Conservation (phyloP, 371 early-diverging fungal species). For the Mucor sp. region DNA sequence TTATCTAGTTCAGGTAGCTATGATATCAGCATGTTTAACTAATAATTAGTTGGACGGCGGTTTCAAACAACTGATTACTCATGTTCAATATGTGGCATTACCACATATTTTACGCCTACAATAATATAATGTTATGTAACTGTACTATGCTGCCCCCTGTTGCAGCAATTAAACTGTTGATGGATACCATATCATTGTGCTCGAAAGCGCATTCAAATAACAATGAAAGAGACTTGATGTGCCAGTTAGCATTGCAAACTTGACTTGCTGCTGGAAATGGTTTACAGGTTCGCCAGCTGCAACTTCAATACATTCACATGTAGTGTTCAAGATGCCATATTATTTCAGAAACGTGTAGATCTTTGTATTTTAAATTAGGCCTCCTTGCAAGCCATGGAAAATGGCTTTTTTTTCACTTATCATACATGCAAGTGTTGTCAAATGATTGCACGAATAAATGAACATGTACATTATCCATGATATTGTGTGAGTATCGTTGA, state of each 20-base stretch:
- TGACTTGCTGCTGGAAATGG: neutral
- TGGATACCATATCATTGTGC: neutral
- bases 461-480: neutral
- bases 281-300: neutral
- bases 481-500: neutral
- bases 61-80: neutral
- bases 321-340: neutral
- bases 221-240: neutral
- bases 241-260: neutral
- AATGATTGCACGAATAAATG: neutral
- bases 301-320: neutral
- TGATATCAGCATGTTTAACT: neutral
- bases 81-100: neutral
- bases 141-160: neutral
- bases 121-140: neutral
- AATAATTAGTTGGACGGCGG: neutral
- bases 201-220: neutral
- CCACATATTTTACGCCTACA: neutral
- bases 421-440: neutral
- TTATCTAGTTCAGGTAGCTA: neutral
- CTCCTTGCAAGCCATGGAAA: neutral
- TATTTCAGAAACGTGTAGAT: neutral
- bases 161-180: neutral
- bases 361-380: constrained; percentile 1
- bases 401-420: neutral